Percentiles rank a stretch among this genome's conserved stretches.
These are phyloP conservation scores for Onygena corvina DNA, from an alignment of 2,329 filamentous ascomycete species.

Conservation along the genomic window DNA sequence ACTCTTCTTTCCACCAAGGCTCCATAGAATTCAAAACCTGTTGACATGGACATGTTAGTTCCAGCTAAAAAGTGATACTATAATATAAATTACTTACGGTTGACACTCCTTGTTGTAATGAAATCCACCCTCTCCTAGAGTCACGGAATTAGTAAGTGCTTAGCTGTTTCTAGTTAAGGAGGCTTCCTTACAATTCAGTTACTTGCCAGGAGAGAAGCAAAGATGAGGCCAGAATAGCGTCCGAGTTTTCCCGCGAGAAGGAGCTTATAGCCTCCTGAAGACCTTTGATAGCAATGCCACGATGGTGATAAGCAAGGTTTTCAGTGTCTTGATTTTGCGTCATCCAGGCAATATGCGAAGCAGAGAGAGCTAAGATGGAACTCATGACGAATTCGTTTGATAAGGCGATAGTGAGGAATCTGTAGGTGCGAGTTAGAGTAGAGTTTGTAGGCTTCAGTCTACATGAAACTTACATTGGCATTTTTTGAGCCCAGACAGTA, in stretches of 20 bases:
- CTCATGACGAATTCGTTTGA: slow-evolving; percentile 87
- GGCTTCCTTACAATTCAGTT: slow-evolving; percentile 68
- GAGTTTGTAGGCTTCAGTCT: neutral
- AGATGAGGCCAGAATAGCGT: slow-evolving; percentile 83
- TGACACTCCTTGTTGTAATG: slow-evolving; percentile 80
- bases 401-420: slow-evolving; percentile 70
- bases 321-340: slow-evolving; percentile 74
- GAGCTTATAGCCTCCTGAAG: slow-evolving; percentile 74
- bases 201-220: slow-evolving; percentile 92
- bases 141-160: slow-evolving; percentile 23
- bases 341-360: slow-evolving; percentile 82
- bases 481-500: slow-evolving; percentile 83
- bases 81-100: slow-evolving; percentile 48
- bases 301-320: slow-evolving; percentile 81
- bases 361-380: slow-evolving; percentile 82
- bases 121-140: slow-evolving; percentile 76
- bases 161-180: slow-evolving; percentile 1
- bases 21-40: slow-evolving; percentile 87
- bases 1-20: slow-evolving; percentile 71
- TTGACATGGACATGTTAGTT: slow-evolving; percentile 16
- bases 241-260: slow-evolving; percentile 76
- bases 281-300: slow-evolving; percentile 72
- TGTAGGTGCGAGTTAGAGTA: slow-evolving; percentile 31
- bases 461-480: slow-evolving; percentile 62
- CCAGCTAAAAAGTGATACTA: slow-evolving; percentile 6